Conservation (phyloP, 1,139 yeast species). For the Debaryomyces coudertii region DNA sequence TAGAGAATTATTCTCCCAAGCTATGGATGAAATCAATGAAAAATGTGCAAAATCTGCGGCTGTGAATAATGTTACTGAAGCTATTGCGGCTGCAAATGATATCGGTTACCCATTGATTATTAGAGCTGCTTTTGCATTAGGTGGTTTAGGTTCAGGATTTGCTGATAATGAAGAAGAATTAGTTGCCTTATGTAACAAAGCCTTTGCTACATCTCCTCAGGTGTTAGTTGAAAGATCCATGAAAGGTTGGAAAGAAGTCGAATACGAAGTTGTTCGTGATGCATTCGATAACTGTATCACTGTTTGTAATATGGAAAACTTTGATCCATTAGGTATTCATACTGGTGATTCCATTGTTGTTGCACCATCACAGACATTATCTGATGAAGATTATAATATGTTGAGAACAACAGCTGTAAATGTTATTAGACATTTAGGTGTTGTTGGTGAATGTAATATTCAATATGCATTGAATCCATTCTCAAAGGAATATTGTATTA, state of each 20-base stretch:
- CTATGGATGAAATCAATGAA: constrained; percentile 93
- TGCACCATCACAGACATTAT: constrained; percentile 96
- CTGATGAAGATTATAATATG: constrained; percentile 98
- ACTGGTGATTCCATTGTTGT: constrained; percentile 99
- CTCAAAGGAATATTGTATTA: constrained; percentile 93
- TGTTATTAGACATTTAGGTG: constrained; percentile 96
- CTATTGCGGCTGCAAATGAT: constrained; percentile 77
- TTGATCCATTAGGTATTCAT: constrained; percentile 97
- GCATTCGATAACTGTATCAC: constrained; percentile 97
- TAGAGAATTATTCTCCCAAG: constrained; percentile 90
- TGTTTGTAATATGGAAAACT: constrained; percentile 99
- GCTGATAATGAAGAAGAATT: constrained; percentile 90
- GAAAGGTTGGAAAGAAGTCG: constrained; percentile 99
- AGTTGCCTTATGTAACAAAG: constrained; percentile 81
- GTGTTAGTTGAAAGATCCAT: constrained; percentile 92
- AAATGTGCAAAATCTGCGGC: constrained; percentile 94
- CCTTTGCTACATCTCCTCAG: constrained; percentile 96
- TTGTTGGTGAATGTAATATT: constrained; percentile 98
- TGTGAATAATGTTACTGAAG: constrained; percentile 77
- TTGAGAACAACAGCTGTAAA: constrained; percentile 96
- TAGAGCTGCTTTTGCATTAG: constrained; percentile 96
- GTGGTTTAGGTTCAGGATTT: constrained; percentile 98
- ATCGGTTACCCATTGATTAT: constrained; percentile 96
- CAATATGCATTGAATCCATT: constrained; percentile 96
- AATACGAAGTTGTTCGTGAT: constrained; percentile 98